Base-by-base conservation (phyloP, 805 yeast species). In the Metschnikowia gelsemii region DNA sequence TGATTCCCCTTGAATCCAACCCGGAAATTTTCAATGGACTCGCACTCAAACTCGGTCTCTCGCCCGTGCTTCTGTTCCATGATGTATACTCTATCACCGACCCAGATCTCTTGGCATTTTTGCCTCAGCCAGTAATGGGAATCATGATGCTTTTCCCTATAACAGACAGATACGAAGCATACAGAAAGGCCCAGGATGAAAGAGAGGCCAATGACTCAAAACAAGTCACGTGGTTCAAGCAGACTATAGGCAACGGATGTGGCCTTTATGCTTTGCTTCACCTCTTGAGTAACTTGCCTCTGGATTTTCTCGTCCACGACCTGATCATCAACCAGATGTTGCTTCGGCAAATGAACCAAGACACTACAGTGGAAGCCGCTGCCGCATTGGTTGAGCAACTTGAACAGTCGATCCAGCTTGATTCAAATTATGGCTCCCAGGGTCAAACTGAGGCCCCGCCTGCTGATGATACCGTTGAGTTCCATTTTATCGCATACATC, bases 181-280 rank as follows among this genome's bases (percentile, higher is more conserved):
- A 77, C 42, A 66, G 82, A 33, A 37, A 52, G 17, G 46, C 50
- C 12, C 74, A 70, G 32, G 83, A 79, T 42, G 44, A 30, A 4
- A 52, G 52, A 22, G 39, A 54, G 9, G 60, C 62, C 32, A 70
- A 68, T 35, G 42, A 52, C 16, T 49, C 57, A 5, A 64, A 54
- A 5, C 54, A 62, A 8, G 68, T 80, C 12, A 50, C 73, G n/a
- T 93, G 98, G 97, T 79, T 82, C 53, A 80, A 79, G 51, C 99
- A 91, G 56, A 80, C 89, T 0, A 78, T 93, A 13, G 78, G 77
- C 47, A 91, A 91, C 59, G 95, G 95, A 0, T 91, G 99, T 66
- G 99, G 99, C 4, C 74, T 95, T 23, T 87, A 85, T 62, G 98
- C 96, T 0, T 61, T 93, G 33, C 65, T 91, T 17, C 97, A 91